phyloP scores from a whole-genome alignment of 2,329 filamentous ascomycete species.

The Clarireedia sp. region DNA sequence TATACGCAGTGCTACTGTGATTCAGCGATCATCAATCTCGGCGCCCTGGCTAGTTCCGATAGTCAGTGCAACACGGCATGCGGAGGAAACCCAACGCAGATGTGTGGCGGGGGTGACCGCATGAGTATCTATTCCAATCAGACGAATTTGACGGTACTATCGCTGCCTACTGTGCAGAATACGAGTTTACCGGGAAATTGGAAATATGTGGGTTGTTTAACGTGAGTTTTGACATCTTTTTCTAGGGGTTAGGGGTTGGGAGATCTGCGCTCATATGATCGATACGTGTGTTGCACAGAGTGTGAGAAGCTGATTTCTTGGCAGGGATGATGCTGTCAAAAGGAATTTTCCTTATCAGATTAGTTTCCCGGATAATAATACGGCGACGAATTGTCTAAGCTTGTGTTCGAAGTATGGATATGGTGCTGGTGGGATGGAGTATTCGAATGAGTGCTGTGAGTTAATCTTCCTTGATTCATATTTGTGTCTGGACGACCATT shows the following conservation, averaged over 20 bases:
- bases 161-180: conserved; percentile 13
- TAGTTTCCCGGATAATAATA: conserved; percentile 15
- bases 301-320: not conserved
- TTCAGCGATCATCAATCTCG: conserved; percentile 19
- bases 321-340: conserved; percentile 13
- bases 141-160: conserved; percentile 11
- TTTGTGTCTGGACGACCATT: not conserved
- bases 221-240: conserved; percentile 17
- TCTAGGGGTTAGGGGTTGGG: not conserved
- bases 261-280: not conserved
- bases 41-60: conserved; percentile 27
- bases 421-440: conserved; percentile 24
- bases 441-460: conserved; percentile 23
- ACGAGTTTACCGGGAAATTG: conserved; percentile 18
- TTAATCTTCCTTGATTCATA: not conserved
- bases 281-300: not conserved
- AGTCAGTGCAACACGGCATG: conserved; percentile 26
- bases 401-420: conserved; percentile 22
- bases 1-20: conserved; percentile 27
- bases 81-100: conserved; percentile 24
- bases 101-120: conserved; percentile 28
- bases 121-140: conserved; percentile 22
- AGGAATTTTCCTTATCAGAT: conserved; percentile 20
- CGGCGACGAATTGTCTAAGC: conserved; percentile 17
- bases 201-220: conserved; percentile 22